Evolutionary conservation across 345 rosid species (phyloP), one percentile per base, ranked within the genome.

Genomic region (Crucihimalaya himalaica): DNA sequence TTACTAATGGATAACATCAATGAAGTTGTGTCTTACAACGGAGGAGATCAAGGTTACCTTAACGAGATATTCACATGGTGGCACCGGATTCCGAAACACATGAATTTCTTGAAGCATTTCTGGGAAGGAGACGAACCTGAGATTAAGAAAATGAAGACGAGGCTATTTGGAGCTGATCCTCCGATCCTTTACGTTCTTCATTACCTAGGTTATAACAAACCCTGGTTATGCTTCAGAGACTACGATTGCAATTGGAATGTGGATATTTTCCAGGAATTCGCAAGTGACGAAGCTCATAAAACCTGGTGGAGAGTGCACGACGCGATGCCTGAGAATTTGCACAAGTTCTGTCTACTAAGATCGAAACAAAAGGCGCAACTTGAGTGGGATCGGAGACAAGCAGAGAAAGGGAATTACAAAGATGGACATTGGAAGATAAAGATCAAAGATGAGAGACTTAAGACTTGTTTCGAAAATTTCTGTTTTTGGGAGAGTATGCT

Each of bases 231-330:
- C 79, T 87, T 88, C 83, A 79, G 93, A 66, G 98, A 93, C 78
- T 93, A 90, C 3, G 98, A 93, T 77, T 93, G 98, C 82, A 93
- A 93, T 81, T 93, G 98, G 97, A 93, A 93, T 59, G 96, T 90
- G 34, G 97, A 87, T 69, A 81, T 82, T 39, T 58, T 86, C 74
- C 93, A 84, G 81, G 89, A 88, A 77, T 90, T 87, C 37, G 97
- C 98, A 0, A 88, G 92, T 18, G 90, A 93, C 27, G 87, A 83
- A 20, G 98, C 98, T 5, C 98, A 88, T 68, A 80, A 15, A 59
- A 90, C 81, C 15, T 93, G 97, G 96, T 89, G 96, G 97, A 90
- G 82, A 83, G 88, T 90, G 42, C 97, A 93, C 2, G 93, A 93
- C 15, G 86, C 86, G 6, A 93, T 93, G 98, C 88, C 96, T 3